Percentiles rank a stretch among this genome's conserved stretches.
These are phyloP conservation scores for Neurospora africana DNA, from an alignment of 495 filamentous ascomycete species.

Conservation along the genomic window DNA sequence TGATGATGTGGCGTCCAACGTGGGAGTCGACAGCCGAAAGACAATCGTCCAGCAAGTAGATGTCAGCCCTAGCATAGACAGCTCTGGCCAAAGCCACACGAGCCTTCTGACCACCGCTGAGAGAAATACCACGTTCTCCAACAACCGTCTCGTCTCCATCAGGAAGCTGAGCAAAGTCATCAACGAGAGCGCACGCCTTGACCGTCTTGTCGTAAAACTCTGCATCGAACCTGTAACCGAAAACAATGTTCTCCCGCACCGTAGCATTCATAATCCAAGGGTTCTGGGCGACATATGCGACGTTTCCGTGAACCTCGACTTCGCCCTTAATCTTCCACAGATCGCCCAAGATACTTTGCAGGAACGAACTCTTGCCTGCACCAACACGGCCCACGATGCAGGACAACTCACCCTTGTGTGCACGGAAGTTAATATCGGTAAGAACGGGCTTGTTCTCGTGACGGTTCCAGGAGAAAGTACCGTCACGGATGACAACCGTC, in stretches of 20 bases:
- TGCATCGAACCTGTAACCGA: slow-evolving; percentile 91
- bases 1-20: slow-evolving; percentile 88
- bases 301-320: slow-evolving; percentile 66
- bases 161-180: slow-evolving; percentile 86
- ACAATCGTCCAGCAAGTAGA: slow-evolving; percentile 90
- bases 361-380: slow-evolving; percentile 83
- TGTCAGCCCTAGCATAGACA: slow-evolving; percentile 94
- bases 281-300: slow-evolving; percentile 86
- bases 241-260: slow-evolving; percentile 93
- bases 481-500: slow-evolving; percentile 69
- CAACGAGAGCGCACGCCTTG: slow-evolving; percentile 81
- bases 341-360: slow-evolving; percentile 80
- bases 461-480: slow-evolving; percentile 90
- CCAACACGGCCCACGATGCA: slow-evolving; percentile 96
- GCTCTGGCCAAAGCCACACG: slow-evolving; percentile 89
- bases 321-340: slow-evolving; percentile 83
- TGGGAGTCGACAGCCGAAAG: slow-evolving; percentile 96
- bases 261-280: slow-evolving; percentile 98
- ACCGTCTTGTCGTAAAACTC: slow-evolving; percentile 90
- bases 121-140: slow-evolving; percentile 91
- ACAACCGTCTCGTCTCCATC: slow-evolving; percentile 97
- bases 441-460: slow-evolving; percentile 45
- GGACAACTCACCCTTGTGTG: slow-evolving; percentile 79
- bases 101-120: slow-evolving; percentile 95
- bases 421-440: slow-evolving; percentile 71